Evolutionary conservation across 1,284 basidiomycete genomes (phyloP), one percentile per base, ranked within the genome.

Genomic region (Earliella scabrosa): DNA sequence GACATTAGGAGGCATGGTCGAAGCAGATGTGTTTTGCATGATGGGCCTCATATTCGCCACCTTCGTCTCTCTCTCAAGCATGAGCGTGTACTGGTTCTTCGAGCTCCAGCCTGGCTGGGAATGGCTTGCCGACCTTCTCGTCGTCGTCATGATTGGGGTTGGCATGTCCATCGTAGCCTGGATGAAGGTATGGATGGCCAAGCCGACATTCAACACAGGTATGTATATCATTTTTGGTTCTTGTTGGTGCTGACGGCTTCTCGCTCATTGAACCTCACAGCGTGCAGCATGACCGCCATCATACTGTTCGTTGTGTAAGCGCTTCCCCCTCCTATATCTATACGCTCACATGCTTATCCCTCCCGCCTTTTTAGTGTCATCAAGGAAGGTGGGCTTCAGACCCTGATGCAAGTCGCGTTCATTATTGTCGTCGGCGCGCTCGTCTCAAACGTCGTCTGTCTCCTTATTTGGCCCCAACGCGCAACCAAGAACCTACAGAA

Each of bases 141-240:
- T 90, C 18, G 80, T 97, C 23, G 54, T 86, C 9, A 95, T 90
- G 88, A 81, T 97, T 56, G 95, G 92, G 1, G 63, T 93, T 1
- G 87, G 89, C 21, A 93, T 97, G 83, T 89, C 87, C 32, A 69
- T 82, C 0, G 74, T 97, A 21, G 93, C 94, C 0, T 98, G 88
- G 83, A 85, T 87, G 76, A 95, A 97, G 72, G 81, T 93, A 5
- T 95, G 90, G 87, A 93, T 98, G 76, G 84, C 78, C 9, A 96
- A 92, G 68, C 91, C 94, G 1, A 87, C 89, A 16, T 98, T 97
- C 71, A 95, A 95, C 66, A 92, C 93, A n/a, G 93, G 93, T 85
- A 71, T 66, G 80, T n/a, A n/a, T 49, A 11, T 16, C 40, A 4
- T 38, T 21, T 7, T n/a, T n/a, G n/a, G n/a, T n/a, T n/a, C n/a